Conservation (phyloP, 768 basidiomycete genomes). For the Stropharia rugosoannulata region DNA sequence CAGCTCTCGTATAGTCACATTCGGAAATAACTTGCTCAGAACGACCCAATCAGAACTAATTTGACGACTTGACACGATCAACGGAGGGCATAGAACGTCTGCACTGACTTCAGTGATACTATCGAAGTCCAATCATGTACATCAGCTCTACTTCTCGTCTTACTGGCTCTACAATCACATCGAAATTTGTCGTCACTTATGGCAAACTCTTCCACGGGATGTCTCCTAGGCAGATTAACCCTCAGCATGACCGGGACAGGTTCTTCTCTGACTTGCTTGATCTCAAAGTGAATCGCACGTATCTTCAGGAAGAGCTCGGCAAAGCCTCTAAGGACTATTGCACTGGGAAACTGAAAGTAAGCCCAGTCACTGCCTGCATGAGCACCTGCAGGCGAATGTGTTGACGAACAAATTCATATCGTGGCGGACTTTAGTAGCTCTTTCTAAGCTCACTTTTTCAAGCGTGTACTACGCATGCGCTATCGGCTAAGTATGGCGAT, state of each 20-base stretch:
- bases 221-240: conserved; percentile 40
- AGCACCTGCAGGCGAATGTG: background rate
- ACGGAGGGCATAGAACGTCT: too few relatives aligned
- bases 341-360: conserved; percentile 51
- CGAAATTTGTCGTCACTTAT: conserved; percentile 48
- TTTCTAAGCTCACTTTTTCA: conserved; percentile 49
- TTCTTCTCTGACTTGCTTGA: conserved; percentile 56
- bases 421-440: conserved; percentile 40
- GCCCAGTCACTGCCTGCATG: background rate
- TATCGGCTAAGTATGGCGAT: conserved; percentile 30
- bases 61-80: too few relatives aligned
- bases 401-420: background rate
- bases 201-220: conserved; percentile 52
- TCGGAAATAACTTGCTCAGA: conserved; percentile 11
- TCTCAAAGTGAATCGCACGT: conserved; percentile 50
- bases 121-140: conserved; percentile 7
- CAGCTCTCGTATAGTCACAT: background rate
- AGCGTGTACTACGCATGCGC: conserved; percentile 41
- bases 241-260: conserved; percentile 39
- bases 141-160: background rate
- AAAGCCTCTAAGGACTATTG: conserved; percentile 48
- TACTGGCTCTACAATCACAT: conserved; percentile 25
- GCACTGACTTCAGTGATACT: too few relatives aligned
- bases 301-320: conserved; percentile 38
- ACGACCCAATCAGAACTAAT: too few relatives aligned